These are phyloP conservation scores for Aschersonia sp. DNA, from an alignment of 2,329 filamentous ascomycete species.

Conservation along the genomic window DNA sequence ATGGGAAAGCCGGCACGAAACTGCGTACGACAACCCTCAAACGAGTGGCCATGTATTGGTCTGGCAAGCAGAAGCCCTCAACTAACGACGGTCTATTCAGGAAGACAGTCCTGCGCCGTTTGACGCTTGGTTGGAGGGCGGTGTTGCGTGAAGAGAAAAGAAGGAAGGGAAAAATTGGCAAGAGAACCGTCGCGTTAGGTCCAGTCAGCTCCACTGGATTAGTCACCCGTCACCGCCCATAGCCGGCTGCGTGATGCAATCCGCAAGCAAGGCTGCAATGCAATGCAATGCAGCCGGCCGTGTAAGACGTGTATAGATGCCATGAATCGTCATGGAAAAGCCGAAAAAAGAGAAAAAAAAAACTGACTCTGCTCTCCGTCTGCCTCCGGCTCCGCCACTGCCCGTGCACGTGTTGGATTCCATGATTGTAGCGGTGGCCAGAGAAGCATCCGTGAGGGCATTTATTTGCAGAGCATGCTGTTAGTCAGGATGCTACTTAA, in stretches of 20 bases:
- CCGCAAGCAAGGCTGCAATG: neutral
- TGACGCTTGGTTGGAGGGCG: conserved; percentile 8
- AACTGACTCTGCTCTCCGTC: no score
- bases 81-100: conserved; percentile 9
- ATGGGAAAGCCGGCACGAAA: conserved; percentile 25
- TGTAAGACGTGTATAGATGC: neutral
- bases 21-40: conserved; percentile 24
- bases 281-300: neutral
- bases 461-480: no score
- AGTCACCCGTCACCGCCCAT: neutral
- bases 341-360: no score
- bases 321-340: no score
- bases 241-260: neutral
- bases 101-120: conserved; percentile 6
- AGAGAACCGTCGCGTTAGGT: neutral
- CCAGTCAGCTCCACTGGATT: neutral
- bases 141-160: conserved; percentile 14
- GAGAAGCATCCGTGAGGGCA: no score
- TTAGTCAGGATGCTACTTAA: no score
- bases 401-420: no score
- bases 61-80: conserved; percentile 16
- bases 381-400: no score
- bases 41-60: conserved; percentile 22
- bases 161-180: conserved; percentile 1
- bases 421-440: no score